Conservation (phyloP, 352 stramenopile species). For the Phytophthora macrochlamydospora region DNA sequence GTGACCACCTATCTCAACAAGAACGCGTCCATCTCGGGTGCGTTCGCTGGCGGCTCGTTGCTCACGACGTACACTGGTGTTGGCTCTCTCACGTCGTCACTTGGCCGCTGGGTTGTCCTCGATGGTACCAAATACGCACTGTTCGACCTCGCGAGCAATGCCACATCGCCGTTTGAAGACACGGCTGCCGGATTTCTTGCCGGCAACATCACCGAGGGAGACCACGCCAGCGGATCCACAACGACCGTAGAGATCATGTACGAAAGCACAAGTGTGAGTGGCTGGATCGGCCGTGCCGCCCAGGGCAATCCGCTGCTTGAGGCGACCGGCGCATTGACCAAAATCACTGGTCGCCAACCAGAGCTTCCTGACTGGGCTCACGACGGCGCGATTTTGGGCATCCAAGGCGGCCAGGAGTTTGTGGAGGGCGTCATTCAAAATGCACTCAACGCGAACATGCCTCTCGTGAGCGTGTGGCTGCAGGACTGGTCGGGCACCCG, state of each 20-base stretch:
- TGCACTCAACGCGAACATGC: constrained; percentile 22
- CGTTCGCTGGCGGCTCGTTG: constrained; percentile 24
- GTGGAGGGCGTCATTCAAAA: constrained; percentile 29
- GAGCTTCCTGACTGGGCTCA: constrained; percentile 27
- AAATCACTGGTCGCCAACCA: constrained; percentile 24
- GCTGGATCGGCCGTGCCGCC: constrained; percentile 24
- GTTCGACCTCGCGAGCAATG: constrained; percentile 29
- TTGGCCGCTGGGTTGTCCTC: constrained; percentile 29
- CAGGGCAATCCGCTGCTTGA: constrained; percentile 25
- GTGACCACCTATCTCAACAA: constrained; percentile 33
- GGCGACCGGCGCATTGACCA: constrained; percentile 22
- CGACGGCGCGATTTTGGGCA: constrained; percentile 30
- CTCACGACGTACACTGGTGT: constrained; percentile 32
- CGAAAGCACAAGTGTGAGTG: constrained; percentile 16
- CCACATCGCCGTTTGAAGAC: constrained; percentile 27
- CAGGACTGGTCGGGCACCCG: constrained; percentile 30
- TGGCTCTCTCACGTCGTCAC: constrained; percentile 20
- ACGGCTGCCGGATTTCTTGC: constrained; percentile 27
- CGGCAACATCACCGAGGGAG: constrained; percentile 25
- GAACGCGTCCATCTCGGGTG: constrained; percentile 26
- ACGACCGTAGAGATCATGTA: constrained; percentile 31
- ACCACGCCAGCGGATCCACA: constrained; percentile 15
- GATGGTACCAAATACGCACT: constrained; percentile 30
- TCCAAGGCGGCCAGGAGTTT: constrained; percentile 32
- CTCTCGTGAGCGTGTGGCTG: constrained; percentile 27